Evolutionary conservation across 768 basidiomycete genomes (phyloP).

Genomic region (Suillus fuscotomentosus): DNA sequence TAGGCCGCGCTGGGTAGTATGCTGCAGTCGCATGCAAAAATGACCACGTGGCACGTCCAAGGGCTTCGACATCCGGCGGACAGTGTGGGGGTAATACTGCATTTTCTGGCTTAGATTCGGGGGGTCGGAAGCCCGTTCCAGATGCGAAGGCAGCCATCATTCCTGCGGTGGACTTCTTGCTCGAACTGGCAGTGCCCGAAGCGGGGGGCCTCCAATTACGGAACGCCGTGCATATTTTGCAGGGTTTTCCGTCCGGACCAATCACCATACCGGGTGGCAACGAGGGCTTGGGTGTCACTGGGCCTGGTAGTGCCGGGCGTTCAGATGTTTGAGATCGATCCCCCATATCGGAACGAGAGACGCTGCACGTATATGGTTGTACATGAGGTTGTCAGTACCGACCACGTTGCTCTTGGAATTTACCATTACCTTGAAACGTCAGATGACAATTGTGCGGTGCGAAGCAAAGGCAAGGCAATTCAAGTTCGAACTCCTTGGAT

Average conservation of each 20-base stretch:
- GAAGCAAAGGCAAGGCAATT: neutral
- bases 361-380: neutral
- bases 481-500: neutral
- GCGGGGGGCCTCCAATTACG: constrained; percentile 58
- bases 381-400: neutral
- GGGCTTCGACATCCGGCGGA: constrained; percentile 86
- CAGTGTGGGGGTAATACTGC: constrained; percentile 61
- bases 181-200: constrained; percentile 23
- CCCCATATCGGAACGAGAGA: neutral
- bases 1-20: constrained; percentile 87
- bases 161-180: constrained; percentile 28
- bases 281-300: constrained; percentile 15
- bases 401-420: neutral
- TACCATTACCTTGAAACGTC: neutral
- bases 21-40: constrained; percentile 96
- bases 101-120: constrained; percentile 25
- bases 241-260: constrained; percentile 92
- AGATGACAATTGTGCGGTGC: neutral
- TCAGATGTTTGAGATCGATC: constrained; percentile 3
- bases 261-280: constrained; percentile 83
- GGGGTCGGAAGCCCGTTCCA: constrained; percentile 24
- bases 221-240: constrained; percentile 88
- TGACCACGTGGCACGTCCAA: constrained; percentile 94
- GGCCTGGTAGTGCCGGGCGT: constrained; percentile 2
- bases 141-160: constrained; percentile 35